These are phyloP conservation scores for Pseudocercospora crystallina DNA, from an alignment of 2,329 filamentous ascomycete species.

Conservation along the genomic window DNA sequence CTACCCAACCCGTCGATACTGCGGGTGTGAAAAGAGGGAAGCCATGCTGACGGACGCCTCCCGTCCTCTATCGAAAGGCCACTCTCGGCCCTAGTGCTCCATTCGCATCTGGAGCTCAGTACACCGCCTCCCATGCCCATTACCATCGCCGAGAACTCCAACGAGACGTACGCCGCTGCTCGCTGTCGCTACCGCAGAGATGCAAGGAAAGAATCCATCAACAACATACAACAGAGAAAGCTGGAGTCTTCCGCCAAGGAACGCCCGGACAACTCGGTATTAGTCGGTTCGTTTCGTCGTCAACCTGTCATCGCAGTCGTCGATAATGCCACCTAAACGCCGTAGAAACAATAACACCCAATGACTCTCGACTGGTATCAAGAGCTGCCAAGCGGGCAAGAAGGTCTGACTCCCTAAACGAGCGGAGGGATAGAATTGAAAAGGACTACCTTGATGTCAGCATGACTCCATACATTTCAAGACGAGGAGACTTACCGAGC, in stretches of 20 bases:
- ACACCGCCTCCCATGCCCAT: constrained; percentile 9
- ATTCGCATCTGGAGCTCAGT: constrained; percentile 11
- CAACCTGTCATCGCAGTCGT: constrained; percentile 24
- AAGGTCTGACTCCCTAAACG: constrained; percentile 14
- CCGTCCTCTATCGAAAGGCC: constrained; percentile 16
- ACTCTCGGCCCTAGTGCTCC: constrained; percentile 3
- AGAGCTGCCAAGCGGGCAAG: constrained; percentile 14
- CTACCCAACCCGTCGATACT: constrained; percentile 19
- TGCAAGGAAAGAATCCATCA: constrained; percentile 15
- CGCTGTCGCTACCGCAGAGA: constrained; percentile 11
- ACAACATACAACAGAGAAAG: constrained; percentile 26
- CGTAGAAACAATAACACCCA: constrained; percentile 18
- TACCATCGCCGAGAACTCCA: constrained; percentile 10
- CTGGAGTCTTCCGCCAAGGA: constrained; percentile 12
- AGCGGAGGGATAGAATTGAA: constrained; percentile 17
- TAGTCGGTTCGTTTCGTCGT: constrained; percentile 26
- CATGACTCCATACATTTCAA: not conserved
- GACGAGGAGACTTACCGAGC: constrained; percentile 7
- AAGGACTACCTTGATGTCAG: constrained; percentile 12
- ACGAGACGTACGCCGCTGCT: constrained; percentile 14
- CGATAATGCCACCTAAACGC: constrained; percentile 20
- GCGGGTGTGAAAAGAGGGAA: constrained; percentile 11
- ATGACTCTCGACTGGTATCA: constrained; percentile 16
- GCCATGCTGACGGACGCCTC: constrained; percentile 1
- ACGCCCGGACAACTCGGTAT: constrained; percentile 19